Conservation (phyloP, 192 early-diverging fungal genomes). For the Coemansia sp. region DNA sequence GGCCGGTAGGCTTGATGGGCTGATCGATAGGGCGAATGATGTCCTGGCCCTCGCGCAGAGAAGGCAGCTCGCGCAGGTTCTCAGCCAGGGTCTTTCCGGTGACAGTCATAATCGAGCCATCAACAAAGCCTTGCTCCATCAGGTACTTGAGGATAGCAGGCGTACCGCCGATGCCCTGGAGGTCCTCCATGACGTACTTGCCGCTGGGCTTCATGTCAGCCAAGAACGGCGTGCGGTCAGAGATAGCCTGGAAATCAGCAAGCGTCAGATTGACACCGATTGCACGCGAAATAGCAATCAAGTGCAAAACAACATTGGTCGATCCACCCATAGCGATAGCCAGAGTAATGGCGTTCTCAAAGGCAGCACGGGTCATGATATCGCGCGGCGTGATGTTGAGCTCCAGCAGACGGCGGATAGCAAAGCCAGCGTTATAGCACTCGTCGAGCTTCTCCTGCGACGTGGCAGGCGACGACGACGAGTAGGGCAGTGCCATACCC, state of each 20-base stretch:
- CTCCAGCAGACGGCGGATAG: constrained; percentile 87
- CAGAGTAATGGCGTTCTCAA: constrained; percentile 95
- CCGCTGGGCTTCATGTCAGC: constrained; percentile 98
- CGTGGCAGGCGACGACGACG: constrained; percentile 89
- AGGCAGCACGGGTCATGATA: constrained; percentile 92
- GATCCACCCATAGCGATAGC: constrained; percentile 95
- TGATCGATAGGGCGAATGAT: constrained; percentile 76
- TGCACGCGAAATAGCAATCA: constrained; percentile 85
- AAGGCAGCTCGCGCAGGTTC: constrained; percentile 78
- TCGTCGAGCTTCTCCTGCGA: constrained; percentile 86
- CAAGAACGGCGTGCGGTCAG: constrained; percentile 87
- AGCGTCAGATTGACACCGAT: constrained; percentile 79
- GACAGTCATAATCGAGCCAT: constrained; percentile 90
- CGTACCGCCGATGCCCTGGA: constrained; percentile 89
- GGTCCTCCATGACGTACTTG: constrained; percentile 97
- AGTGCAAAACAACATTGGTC: constrained; percentile 95
- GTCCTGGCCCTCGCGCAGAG: constrained; percentile 72
- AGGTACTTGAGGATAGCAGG: constrained; percentile 96
- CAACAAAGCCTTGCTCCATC: constrained; percentile 73
- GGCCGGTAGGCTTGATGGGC: constrained; percentile 93
- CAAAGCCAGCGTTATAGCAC: constrained; percentile 77
- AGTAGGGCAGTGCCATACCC: constrained; percentile 97
- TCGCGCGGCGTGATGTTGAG: constrained; percentile 90
- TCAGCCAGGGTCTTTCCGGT: constrained; percentile 96
- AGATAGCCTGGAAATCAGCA: constrained; percentile 93